These are phyloP conservation scores for Cladosporium oxysporum DNA, from an alignment of 2,329 filamentous ascomycete genomes.

Conservation along the genomic window DNA sequence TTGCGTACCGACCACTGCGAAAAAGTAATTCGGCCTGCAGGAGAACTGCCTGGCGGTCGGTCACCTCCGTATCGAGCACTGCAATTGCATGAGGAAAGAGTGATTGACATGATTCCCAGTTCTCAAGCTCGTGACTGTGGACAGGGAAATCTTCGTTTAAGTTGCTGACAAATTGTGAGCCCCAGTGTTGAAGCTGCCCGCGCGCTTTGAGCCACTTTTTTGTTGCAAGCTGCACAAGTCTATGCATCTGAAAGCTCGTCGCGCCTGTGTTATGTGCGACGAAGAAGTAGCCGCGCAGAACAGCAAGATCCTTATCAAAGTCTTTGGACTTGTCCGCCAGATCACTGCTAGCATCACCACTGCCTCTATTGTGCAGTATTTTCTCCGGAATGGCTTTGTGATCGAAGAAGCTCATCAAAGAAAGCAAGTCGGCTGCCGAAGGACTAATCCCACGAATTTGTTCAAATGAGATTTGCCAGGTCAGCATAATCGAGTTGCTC, in stretches of 20 bases:
- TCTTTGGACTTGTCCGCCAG: conserved; percentile 25
- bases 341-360: neutral
- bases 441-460: conserved; percentile 19
- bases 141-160: neutral
- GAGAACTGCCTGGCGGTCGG: neutral
- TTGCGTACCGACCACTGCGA: conserved; percentile 16
- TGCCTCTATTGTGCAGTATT: neutral
- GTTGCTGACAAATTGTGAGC: conserved; percentile 24
- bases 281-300: conserved; percentile 42
- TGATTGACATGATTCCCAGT: conserved; percentile 30
- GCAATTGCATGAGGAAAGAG: conserved; percentile 33
- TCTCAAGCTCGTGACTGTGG: conserved; percentile 25
- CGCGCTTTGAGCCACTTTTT: conserved; percentile 37
- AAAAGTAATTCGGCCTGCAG: neutral
- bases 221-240: conserved; percentile 44
- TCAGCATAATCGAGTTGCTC: conserved; percentile 25
- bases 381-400: conserved; percentile 26
- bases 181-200: conserved; percentile 30
- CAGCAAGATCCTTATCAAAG: conserved; percentile 32
- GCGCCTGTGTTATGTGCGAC: conserved; percentile 29
- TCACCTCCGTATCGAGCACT: neutral
- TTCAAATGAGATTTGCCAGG: conserved; percentile 32
- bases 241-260: conserved; percentile 45
- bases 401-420: conserved; percentile 52
- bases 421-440: conserved; percentile 46